Base-by-base conservation (phyloP, 2,329 filamentous ascomycete genomes). In the Plectosphaerella plurivora region DNA sequence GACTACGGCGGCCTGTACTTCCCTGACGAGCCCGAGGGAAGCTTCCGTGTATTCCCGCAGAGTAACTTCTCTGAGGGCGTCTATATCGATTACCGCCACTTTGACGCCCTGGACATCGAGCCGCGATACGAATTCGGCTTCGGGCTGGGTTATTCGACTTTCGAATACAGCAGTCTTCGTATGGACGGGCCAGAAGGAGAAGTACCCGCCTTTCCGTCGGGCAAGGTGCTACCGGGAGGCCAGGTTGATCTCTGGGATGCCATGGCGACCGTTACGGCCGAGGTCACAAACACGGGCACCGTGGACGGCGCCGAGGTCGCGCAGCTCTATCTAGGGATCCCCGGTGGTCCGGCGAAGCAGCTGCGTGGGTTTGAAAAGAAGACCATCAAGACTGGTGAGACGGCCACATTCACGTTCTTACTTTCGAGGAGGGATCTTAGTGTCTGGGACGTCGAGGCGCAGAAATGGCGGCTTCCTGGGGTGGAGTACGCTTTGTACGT, bases 361-460 rank as follows among this genome's bases (percentile, higher is more conserved):
- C 71, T 89, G 15, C 73, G 85, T 8, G 84, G 86, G 7, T 88
- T 88, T 33, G 61, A 64, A 18, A 62, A 66, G 9, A 24, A 64
- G 10, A 36, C 39, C 1, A 41, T 58, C 3, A 45, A 50, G 9
- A 47, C 44, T 8, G 57, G 54, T 2, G 47, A 59, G 18, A 50
- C 48, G 2, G 12, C 68, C 14, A 74, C 68, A 0, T 67, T 84
- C 0, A 65, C 60, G 0, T 80, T 88, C 52, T 62, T 70, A 24
- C 62, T 89, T 35, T 86, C 75, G n/a, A 73, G 86, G 39, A 76
- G 84, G 55, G 85, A 89, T 60, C 61, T 89, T 47, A 88, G 84
- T 64, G 73, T 82, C 25, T 89, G 86, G 86, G 82, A 88, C 61
- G 74, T 78, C 5, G 68, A 64, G 1, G 73, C 73, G 33, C 83